A percentile compares a stretch with the other conserved stretches of the same genome.
phyloP scores from a whole-genome alignment of 805 yeast genomes.

The Yamadazyma insecticola region DNA sequence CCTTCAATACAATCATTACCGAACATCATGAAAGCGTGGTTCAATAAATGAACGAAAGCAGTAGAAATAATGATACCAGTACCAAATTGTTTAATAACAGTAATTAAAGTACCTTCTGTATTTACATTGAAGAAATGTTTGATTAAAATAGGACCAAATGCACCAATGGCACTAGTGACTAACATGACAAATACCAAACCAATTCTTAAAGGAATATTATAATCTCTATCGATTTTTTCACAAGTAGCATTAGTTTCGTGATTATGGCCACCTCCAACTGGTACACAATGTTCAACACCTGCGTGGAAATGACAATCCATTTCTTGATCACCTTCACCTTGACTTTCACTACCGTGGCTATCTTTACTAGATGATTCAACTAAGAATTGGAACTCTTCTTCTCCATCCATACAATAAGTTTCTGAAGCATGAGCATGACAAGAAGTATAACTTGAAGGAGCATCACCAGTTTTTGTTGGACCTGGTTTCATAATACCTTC shows the following conservation, averaged over 20 bases:
- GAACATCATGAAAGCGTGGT: conserved; percentile 25
- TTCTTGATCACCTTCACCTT: conserved; percentile 5
- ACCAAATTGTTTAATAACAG: conserved; percentile 20
- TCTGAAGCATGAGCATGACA: conserved; percentile 18
- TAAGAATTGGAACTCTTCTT: conserved; percentile 15
- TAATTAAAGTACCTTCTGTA: conserved; percentile 10
- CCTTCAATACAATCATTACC: conserved; percentile 17
- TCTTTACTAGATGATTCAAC: conserved; percentile 3
- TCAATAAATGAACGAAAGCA: conserved; percentile 27
- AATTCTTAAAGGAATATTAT: conserved; percentile 22
- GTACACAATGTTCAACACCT: conserved; percentile 28
- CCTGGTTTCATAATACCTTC: conserved; percentile 13
- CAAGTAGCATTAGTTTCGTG: conserved; percentile 10
- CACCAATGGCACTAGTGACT: conserved; percentile 28
- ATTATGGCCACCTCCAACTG: conserved; percentile 7
- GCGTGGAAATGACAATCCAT: conserved; percentile 27
- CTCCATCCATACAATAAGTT: conserved; percentile 14
- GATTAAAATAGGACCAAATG: conserved; percentile 26
- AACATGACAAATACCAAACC: conserved; percentile 32
- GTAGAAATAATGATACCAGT: conserved; percentile 29
- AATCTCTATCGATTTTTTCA: conserved; percentile 22
- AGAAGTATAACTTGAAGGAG: conserved; percentile 13
- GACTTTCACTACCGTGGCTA: conserved; percentile 1
- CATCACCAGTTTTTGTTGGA: conserved; percentile 6
- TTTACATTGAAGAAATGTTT: conserved; percentile 14